Evolutionary conservation across 2,329 filamentous ascomycete genomes (phyloP).

Genomic region (Xylaria multiplex): DNA sequence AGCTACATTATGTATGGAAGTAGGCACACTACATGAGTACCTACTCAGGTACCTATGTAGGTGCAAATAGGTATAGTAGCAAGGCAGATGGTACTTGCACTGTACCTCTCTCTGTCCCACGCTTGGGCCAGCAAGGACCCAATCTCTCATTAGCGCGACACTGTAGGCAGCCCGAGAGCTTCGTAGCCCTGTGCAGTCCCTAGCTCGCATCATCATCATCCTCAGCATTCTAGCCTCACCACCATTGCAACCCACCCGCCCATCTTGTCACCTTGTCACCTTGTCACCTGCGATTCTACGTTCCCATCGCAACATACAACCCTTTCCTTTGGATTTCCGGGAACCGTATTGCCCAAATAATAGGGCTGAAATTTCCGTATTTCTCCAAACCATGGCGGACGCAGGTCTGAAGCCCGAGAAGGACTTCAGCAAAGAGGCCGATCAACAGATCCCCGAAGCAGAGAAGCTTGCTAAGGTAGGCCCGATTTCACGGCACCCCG

Average conservation of each 20-base stretch:
- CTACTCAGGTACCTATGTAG: too few species aligned
- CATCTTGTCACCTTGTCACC: too few species aligned
- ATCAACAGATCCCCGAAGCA: constrained; percentile 89
- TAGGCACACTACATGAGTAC: too few species aligned
- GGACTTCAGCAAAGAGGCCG: constrained; percentile 97
- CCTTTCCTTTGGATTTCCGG: neutral
- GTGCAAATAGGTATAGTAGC: too few species aligned
- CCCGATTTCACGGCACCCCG: constrained; percentile 22
- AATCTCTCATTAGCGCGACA: constrained; percentile 12
- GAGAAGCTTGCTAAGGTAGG: constrained; percentile 86
- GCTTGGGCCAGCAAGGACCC: constrained; percentile 19
- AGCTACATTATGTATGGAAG: too few species aligned
- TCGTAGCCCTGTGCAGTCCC: constrained; percentile 36
- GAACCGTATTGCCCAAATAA: neutral
- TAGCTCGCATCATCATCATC: constrained; percentile 36
- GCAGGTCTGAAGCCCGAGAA: constrained; percentile 91
- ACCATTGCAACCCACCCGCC: neutral
- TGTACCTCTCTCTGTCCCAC: neutral
- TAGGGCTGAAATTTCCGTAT: neutral
- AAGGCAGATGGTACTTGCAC: neutral
- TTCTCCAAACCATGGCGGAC: constrained; percentile 73
- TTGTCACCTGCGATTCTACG: neutral
- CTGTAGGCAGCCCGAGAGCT: constrained; percentile 39
- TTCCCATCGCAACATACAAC: neutral
- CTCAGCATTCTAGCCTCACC: constrained; percentile 18